Evolutionary conservation across 306 rosid genomes (phyloP), one percentile per base, ranked within the genome.

Genomic region (Delonix regia): DNA sequence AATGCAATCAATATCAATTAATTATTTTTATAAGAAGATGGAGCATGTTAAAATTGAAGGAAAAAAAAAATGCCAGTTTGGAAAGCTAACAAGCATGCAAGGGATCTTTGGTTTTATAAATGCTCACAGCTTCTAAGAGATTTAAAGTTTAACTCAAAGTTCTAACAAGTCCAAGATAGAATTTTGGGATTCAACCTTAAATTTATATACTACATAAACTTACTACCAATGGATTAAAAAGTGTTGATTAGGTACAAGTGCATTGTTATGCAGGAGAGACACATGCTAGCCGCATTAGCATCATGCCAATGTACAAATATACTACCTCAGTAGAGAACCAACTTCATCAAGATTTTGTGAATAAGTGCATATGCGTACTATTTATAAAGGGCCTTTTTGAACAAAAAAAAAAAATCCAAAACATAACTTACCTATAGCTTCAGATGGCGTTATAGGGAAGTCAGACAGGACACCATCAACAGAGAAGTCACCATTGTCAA

Each of bases 381-480:
- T 25, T 25, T 28, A 47, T 45, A 67, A 19, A 55, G 75, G 38
- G 65, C 27, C 67, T 24, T 18, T 60, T 28, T 34, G 18, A 73
- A 36, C 70, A 66, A 18, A 59, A 14, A 49, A 24, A n/a, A n/a
- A n/a, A n/a, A n/a, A n/a, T n/a, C n/a, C 44, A 75, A 73, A 83
- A 76, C 28, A 78, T 28, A 72, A 79, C 82, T 72, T 81, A 90
- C 99, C 89, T 69, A 86, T 82, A 83, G 93, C 91, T 72, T 25
- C 86, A 2, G 94, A 91, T 51, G 95, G 77, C 55, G 93, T 86
- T 69, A 87, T 56, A 41, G 97, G 97, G 78, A 90, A 92, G 75
- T 95, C 94, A 56, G 97, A 71, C 72, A 95, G 82, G 64, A 92
- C 83, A 45, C 99, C 97, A 59, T 92, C 97, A 80, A 92, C 91